Evolutionary conservation across 495 filamentous ascomycete genomes (phyloP).

Genomic region (Annulohypoxylon nitens): DNA sequence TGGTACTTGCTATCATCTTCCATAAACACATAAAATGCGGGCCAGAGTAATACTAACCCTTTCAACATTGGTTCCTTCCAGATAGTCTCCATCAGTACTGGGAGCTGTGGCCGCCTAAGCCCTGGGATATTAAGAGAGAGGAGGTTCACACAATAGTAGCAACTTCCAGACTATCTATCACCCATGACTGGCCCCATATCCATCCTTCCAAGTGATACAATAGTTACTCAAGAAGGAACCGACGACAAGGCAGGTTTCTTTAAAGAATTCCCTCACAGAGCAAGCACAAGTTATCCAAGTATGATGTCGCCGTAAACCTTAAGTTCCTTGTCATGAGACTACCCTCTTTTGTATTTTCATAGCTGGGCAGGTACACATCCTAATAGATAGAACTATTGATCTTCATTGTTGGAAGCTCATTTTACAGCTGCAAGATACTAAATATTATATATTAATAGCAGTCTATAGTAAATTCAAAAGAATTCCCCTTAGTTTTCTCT

Average conservation of each 20-base stretch:
- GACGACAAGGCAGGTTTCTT: not conserved
- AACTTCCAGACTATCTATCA: not conserved
- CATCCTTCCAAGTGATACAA: no score
- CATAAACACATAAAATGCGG: not conserved
- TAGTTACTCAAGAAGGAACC: not conserved
- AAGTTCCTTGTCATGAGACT: not conserved
- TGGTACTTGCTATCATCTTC: no score
- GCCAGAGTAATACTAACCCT: not conserved
- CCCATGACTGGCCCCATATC: not conserved
- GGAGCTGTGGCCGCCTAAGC: not conserved
- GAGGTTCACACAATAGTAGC: not conserved
- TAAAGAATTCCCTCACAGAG: not conserved
- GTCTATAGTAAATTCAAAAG: no score
- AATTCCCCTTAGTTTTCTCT: no score
- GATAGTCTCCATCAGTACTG: not conserved
- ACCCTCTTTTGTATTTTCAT: no score
- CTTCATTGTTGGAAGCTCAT: no score
- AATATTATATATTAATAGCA: no score
- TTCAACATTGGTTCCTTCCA: not conserved
- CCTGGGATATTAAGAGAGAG: not conserved
- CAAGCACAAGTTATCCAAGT: not conserved
- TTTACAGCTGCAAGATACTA: no score
- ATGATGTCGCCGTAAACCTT: conserved; percentile 1
- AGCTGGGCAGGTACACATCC: no score
- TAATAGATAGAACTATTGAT: no score